phyloP scores from a whole-genome alignment of 2,329 filamentous ascomycete species.

The Aspergillus hiratsukae region DNA sequence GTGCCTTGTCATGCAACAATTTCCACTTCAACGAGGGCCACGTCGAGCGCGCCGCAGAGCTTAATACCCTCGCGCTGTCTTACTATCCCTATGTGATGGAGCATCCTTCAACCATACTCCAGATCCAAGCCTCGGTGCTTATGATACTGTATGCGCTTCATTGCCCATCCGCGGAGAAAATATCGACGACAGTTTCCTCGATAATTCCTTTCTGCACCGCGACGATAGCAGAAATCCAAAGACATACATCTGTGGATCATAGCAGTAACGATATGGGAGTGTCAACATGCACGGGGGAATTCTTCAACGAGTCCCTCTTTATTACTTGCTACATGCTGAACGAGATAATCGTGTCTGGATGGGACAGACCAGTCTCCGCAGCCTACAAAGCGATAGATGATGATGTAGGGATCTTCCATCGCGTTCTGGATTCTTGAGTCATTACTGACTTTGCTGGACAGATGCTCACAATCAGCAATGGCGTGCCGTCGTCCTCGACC shows the following conservation, averaged over 20 bases:
- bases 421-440: constrained; percentile 1
- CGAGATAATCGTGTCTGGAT: constrained; percentile 24
- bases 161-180: constrained; percentile 24
- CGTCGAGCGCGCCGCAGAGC: constrained; percentile 17
- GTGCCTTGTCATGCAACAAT: constrained; percentile 20
- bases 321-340: constrained; percentile 28
- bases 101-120: constrained; percentile 22
- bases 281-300: constrained; percentile 8
- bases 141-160: constrained; percentile 25
- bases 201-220: constrained; percentile 25
- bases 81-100: constrained; percentile 24
- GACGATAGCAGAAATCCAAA: constrained; percentile 22
- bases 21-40: constrained; percentile 20
- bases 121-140: constrained; percentile 25
- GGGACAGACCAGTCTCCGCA: constrained; percentile 24
- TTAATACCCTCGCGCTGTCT: constrained; percentile 21
- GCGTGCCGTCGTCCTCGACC: constrained; percentile 15
- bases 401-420: constrained; percentile 12
- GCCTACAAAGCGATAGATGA: constrained; percentile 22
- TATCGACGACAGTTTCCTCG: constrained; percentile 21
- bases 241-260: constrained; percentile 8
- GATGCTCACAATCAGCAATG: constrained; percentile 20
- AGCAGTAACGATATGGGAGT: background rate
- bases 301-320: constrained; percentile 22
- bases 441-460: constrained; percentile 1